Evolutionary conservation across 2,329 filamentous ascomycete species (phyloP), one percentile per base, ranked within the genome.

Genomic region (Tolypocladium inflatum): DNA sequence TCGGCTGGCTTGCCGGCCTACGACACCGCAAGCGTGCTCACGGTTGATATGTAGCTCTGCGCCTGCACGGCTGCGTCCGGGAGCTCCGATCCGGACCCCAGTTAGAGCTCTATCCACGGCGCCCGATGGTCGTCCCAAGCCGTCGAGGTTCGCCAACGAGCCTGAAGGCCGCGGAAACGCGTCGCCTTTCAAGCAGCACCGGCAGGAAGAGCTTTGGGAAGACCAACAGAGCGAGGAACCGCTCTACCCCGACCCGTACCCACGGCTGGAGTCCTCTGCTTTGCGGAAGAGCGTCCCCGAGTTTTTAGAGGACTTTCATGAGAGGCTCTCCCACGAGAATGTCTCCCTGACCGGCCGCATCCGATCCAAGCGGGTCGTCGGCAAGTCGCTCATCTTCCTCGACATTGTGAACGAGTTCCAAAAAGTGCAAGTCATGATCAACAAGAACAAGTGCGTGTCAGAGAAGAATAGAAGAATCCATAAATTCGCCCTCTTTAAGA

Each of bases 341-440:
- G 65, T 74, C 54, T 68, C 64, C 23, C 59, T 75, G 38, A 68
- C 65, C 56, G 90, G 91, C 72, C 90, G 91, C 69, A 80, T 96
- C 62, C 79, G 81, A 66, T 85, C 86, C 53, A 82, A 89, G 68
- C 88, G 90, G 61, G 78, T 83, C 54, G 81, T 85, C 57, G 87
- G 92, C 63, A 86, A 84, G 65, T 90, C 89, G 73, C 84, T 99
- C 65, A 78, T 91, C 62, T 99, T 99, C 72, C 72, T 97, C 63
- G 89, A 94, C 73, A 76, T 97, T 55, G 78, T 85, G 64, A 85
- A 91, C 70, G 85, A 90, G 68, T 87, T 86, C 58, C 75, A 84
- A 64, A 83, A 80, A 62, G 73, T 95, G 39, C 94, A 99, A 74
- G 80, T 87, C 61, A 85, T 96, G 76, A 81, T 89, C 71, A 89